Evolutionary conservation across 2,329 filamentous ascomycete species (phyloP), one percentile per base, ranked within the genome.

Genomic region (Magnaporthiopsis incrustans): DNA sequence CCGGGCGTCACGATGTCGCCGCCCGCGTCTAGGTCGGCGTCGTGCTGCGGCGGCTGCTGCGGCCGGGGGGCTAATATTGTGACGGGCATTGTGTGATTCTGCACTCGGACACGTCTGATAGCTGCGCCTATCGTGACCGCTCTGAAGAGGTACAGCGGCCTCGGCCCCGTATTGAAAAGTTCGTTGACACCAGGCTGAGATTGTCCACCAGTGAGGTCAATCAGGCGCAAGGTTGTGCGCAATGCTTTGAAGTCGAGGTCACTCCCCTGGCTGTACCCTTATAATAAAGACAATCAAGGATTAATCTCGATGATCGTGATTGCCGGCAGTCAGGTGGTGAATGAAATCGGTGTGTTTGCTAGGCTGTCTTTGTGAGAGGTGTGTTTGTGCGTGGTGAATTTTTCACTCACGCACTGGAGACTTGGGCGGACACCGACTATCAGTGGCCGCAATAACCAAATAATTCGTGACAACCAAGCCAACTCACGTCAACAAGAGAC

Each of bases 1-100:
- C 94, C 95, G 0, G 94, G 94, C 0, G 93, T 97, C 69, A 97
- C 89, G 69, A 97, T 89, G 50, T 82, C 78, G 70, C 59, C 75
- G 72, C 78, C 80, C 38, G 77, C 77, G 64, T 81, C 79, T 0
- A 77, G 76, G 62, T 78, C 77, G 3, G 77, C 78, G 64, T 78
- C 77, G 2, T 35, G 75, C 74, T 63, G 69, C 65, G 67, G 59
- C 62, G 66, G 62, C 63, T 69, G 70, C 33, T 73, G 67, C 35
- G 76, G 73, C 67, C 74, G 73, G 35, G 79, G 79, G 62, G 74
- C 76, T 64, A 78, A 74, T 66, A 81, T 81, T 69, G 78, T 80
- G 73, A 81, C 81, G 70, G 79, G 78, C 79, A 81, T 81, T 65
- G 58, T 63, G 53, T 33, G 35, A 14, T 61, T 38, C 11, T 60